A percentile compares a stretch with the other conserved stretches of the same genome.
Conservation (phyloP, 2,329 filamentous ascomycete species). For the Mycosphaerella sp. region DNA sequence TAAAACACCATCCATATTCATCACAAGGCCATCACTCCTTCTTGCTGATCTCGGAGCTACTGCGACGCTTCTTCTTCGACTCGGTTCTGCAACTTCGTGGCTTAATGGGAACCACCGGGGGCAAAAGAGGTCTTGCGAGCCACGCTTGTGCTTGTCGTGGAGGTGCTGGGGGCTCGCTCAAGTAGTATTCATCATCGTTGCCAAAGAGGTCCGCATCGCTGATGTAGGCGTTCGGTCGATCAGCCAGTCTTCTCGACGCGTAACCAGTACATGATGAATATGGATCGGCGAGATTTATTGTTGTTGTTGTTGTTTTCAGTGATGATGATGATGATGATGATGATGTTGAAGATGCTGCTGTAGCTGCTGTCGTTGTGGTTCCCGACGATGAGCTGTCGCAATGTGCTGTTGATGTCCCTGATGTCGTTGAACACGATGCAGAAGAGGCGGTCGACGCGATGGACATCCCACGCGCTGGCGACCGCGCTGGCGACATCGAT, state of each 20-base stretch:
- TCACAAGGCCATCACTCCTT: constrained; percentile 16
- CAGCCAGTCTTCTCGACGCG: constrained; percentile 16
- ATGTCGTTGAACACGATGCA: constrained; percentile 9
- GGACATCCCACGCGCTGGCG: constrained; percentile 16
- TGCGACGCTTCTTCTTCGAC: constrained; percentile 21
- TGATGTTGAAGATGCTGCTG: background rate
- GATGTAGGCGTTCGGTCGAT: constrained; percentile 32
- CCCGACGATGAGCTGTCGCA: background rate
- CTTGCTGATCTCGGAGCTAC: constrained; percentile 15
- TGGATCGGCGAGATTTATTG: constrained; percentile 15
- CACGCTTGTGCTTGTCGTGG: constrained; percentile 33
- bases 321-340: constrained; percentile 10
- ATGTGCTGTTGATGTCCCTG: constrained; percentile 6
- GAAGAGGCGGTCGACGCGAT: constrained; percentile 11
- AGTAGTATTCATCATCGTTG: constrained; percentile 30
- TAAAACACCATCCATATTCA: background rate
- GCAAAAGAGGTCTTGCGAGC: constrained; percentile 30
- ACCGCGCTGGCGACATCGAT: constrained; percentile 14
- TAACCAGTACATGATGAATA: constrained; percentile 21
- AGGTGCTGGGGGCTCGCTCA: constrained; percentile 32
- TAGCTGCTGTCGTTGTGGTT: constrained; percentile 12
- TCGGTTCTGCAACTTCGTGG: constrained; percentile 16
- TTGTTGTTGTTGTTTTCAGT: constrained; percentile 14
- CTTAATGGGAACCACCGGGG: constrained; percentile 26
- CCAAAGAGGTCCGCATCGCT: constrained; percentile 37